Evolutionary conservation across 2,329 filamentous ascomycete genomes (phyloP), one percentile per base, ranked within the genome.

Genomic region (Xylaria polymorpha): DNA sequence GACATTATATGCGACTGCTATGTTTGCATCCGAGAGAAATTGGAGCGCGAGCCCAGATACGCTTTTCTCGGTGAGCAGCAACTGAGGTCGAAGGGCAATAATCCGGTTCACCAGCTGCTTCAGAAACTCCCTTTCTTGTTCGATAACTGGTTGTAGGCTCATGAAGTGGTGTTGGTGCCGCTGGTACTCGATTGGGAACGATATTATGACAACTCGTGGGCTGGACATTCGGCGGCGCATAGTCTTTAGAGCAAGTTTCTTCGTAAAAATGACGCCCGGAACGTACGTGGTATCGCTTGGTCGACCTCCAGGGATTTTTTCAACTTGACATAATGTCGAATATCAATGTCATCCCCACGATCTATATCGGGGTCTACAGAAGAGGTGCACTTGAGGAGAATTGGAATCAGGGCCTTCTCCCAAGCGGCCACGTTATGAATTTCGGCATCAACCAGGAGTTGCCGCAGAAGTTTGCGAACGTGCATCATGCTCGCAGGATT

Each of bases 281-380:
- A 98, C 92, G 79, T 99, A 99, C n/a, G 91, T 91, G 7, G 95
- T 98, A 80, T 99, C 95, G 29, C 93, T 90, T 20, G 95, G 94
- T 72, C 88, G 91, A 18, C 94, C 95, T 18, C 96, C 95, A 0
- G 94, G 93, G 14, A 99, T 96, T 78, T 97, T 79, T 99, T 99
- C 37, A 99, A 83, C 79, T 99, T 99, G 71, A 99, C 94, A 77
- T 98, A 99, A 78, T 98, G 94, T 3, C 96, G 89, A 68, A 99
- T 96, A 78, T 99, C 96, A 86, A 99, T 98, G 77, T 96, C 93
- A 79, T 99, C 96, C 35, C 94, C 94, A 64, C 89, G 88, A 66
- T 94, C 91, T 53, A 98, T 93, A 79, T 98, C 93, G 1, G 96
- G 96, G 71, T 97, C 92, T 3, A 99, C 94, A 77, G 98, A 96